Evolutionary conservation across 208 protist genomes (phyloP).

Genomic region (Trypanosoma lewisi): DNA sequence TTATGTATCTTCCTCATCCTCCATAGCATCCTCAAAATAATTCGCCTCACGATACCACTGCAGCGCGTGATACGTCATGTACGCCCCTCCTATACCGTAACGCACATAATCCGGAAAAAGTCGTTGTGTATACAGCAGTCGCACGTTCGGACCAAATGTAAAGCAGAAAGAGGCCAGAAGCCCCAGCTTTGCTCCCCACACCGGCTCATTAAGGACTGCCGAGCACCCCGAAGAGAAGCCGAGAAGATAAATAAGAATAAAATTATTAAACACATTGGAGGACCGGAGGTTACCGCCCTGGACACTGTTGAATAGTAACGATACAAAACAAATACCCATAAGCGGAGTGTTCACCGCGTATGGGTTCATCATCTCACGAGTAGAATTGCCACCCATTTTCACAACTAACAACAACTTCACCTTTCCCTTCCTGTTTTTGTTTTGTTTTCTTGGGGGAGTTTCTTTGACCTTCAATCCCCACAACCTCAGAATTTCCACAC

Average conservation of each 20-base stretch:
- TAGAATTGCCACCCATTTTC: constrained; percentile 40
- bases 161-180: constrained; percentile 45
- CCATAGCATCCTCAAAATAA: constrained; percentile 75
- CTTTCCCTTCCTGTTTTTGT: neutral
- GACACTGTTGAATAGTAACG: constrained; percentile 76
- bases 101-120: constrained; percentile 61
- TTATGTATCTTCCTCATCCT: constrained; percentile 54
- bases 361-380: constrained; percentile 45
- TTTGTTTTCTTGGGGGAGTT: constrained; percentile 2
- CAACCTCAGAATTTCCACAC: no score
- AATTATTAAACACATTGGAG: constrained; percentile 67
- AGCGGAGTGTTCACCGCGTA: constrained; percentile 68
- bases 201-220: constrained; percentile 30
- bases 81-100: constrained; percentile 57
- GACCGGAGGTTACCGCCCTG: constrained; percentile 48
- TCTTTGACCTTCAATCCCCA: no score
- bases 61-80: constrained; percentile 64
- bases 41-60: constrained; percentile 35
- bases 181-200: constrained; percentile 61
- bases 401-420: neutral
- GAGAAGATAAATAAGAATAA: constrained; percentile 40
- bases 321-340: constrained; percentile 46
- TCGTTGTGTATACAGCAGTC: constrained; percentile 60
- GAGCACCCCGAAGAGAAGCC: constrained; percentile 53
- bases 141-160: constrained; percentile 45